Conservation (phyloP, 371 early-diverging fungal species). For the Mortierella sp. region DNA sequence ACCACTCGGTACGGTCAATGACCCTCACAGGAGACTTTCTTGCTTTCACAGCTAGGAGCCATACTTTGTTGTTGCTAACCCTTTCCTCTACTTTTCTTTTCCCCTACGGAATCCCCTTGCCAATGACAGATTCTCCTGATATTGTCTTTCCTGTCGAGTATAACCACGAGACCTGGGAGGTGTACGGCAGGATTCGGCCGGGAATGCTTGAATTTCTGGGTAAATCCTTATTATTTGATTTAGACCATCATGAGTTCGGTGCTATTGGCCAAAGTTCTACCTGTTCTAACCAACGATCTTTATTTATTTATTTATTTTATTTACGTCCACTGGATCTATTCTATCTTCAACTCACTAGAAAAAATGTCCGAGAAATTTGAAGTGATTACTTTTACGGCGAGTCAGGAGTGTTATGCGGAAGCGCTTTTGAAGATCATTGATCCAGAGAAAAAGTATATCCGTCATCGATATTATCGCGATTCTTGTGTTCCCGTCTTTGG, state of each 20-base stretch:
- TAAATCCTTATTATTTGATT: constrained; percentile 1
- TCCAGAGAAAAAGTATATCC: constrained; percentile 58
- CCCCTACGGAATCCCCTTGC: too few species aligned
- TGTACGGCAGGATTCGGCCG: constrained; percentile 50
- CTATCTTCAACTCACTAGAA: constrained; percentile 50
- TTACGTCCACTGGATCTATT: too few species aligned
- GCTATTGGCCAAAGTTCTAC: constrained; percentile 57
- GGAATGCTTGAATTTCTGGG: constrained; percentile 52
- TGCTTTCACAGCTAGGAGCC: constrained; percentile 10
- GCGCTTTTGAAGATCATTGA: constrained; percentile 71
- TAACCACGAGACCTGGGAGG: constrained; percentile 58
- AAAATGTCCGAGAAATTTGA: constrained; percentile 70
- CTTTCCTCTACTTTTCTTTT: constrained; percentile 5
- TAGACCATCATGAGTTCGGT: constrained; percentile 33
- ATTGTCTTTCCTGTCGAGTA: constrained; percentile 68
- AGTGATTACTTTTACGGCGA: constrained; percentile 81
- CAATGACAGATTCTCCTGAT: constrained; percentile 54
- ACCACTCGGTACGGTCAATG: constrained; percentile 50
- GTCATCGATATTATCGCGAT: constrained; percentile 72
- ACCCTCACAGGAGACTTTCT: too few species aligned
- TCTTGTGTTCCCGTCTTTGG: constrained; percentile 70
- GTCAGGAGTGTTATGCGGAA: constrained; percentile 77
- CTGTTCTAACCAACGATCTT: not conserved
- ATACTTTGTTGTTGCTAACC: not conserved
- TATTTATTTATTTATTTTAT: not conserved